Evolutionary conservation across 805 yeast genomes (phyloP).

Genomic region (Candida sonorensis): DNA sequence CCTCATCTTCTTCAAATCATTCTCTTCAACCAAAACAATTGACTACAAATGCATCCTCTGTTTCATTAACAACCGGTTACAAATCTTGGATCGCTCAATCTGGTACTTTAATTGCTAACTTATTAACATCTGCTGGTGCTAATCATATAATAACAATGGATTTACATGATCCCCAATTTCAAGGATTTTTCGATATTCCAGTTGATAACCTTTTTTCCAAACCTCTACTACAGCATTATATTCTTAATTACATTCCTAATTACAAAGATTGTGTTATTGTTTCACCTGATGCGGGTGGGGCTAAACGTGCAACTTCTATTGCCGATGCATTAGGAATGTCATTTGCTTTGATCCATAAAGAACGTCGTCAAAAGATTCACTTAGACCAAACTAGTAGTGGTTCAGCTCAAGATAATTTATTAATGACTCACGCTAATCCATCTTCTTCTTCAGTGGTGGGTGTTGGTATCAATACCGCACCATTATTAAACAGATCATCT

Average conservation of each 20-base stretch:
- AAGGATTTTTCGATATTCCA: conserved; percentile 94
- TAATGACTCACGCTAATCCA: conserved; percentile 8
- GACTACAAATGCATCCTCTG: conserved; percentile 16
- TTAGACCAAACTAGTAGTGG: conserved; percentile 10
- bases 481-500: conserved; percentile 7
- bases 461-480: conserved; percentile 9
- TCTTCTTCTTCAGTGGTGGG: conserved; percentile 7
- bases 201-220: conserved; percentile 90
- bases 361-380: conserved; percentile 52
- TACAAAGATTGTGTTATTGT: conserved; percentile 83
- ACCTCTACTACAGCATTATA: conserved; percentile 82
- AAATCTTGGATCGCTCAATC: conserved; percentile 95
- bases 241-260: conserved; percentile 68
- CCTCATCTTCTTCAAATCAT: too few species aligned
- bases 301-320: conserved; percentile 89
- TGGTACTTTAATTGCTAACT: conserved; percentile 85
- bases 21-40: conserved; percentile 6
- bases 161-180: conserved; percentile 95
- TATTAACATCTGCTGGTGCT: conserved; percentile 89
- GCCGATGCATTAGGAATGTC: conserved; percentile 87
- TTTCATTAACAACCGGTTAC: conserved; percentile 51
- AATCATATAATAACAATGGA: conserved; percentile 98
- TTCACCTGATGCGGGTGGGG: conserved; percentile 99
- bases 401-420: conserved; percentile 7
- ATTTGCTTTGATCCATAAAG: conserved; percentile 94